Conservation (phyloP, 2,329 filamentous ascomycete species). For the Colletotrichum kahawae region DNA sequence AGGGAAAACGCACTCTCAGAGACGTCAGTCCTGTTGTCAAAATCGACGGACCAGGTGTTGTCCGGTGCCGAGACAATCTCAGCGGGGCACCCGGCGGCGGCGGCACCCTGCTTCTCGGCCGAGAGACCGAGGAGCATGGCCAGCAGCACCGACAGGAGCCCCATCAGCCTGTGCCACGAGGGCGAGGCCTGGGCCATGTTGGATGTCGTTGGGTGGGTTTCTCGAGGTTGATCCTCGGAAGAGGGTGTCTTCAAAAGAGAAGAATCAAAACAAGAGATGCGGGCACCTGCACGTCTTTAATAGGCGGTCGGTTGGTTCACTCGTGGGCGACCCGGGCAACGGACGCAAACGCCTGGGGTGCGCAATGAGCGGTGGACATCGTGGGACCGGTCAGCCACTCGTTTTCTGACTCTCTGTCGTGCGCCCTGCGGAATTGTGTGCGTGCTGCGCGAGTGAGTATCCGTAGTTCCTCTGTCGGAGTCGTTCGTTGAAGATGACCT, state of each 20-base stretch:
- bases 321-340: constrained; percentile 2
- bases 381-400: constrained; percentile 6
- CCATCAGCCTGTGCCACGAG: constrained; percentile 19
- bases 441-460: neutral
- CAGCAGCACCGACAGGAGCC: constrained; percentile 19
- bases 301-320: neutral
- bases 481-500: constrained; percentile 2
- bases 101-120: constrained; percentile 10
- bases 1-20: constrained; percentile 5
- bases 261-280: neutral
- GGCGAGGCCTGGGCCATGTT: constrained; percentile 20
- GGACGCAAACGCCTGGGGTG: neutral
- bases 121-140: constrained; percentile 14
- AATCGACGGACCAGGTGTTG: constrained; percentile 2
- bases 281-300: constrained; percentile 12
- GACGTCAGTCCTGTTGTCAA: constrained; percentile 14
- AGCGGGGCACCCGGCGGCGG: constrained; percentile 3
- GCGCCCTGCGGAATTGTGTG: neutral
- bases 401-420: neutral
- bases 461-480: neutral
- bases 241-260: constrained; percentile 15
- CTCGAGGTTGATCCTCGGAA: constrained; percentile 19
- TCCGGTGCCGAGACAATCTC: constrained; percentile 2
- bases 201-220: neutral
- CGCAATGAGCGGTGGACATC: constrained; percentile 10